Base-by-base conservation (phyloP, 495 filamentous ascomycete genomes). In the Mytilinidion resinicola region DNA sequence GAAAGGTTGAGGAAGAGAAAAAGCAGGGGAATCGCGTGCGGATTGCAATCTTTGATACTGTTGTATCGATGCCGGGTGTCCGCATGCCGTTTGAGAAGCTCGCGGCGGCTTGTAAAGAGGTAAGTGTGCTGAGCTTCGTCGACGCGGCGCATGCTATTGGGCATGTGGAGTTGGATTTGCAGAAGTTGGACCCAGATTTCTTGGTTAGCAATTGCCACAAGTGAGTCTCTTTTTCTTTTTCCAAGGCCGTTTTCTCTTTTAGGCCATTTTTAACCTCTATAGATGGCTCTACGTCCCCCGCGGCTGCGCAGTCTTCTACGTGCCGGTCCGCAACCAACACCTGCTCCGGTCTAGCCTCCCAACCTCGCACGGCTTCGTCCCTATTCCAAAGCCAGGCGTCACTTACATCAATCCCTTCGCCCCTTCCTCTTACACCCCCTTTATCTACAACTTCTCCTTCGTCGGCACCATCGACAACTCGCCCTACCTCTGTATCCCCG, bases 241-340 rank as follows among this genome's bases (percentile, higher is more conserved):
- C 19, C n/a, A n/a, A n/a, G n/a, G n/a, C 33, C 35, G 11, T 49
- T 9, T 61, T 36, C 17, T 25, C 42, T 35, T 41, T 19, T 35
- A 25, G 10, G 42, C 21, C 25, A 3, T 19, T 19, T 30, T 15
- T 21, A 30, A 55, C 53, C 46, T 47, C 10, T 53, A 3, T 51
- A 83, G 80, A 76, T 97, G 92, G 92, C 80, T 96, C 14, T 88
- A 83, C 64, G 82, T 83, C 10, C 92, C 91, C n/a, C 82, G 92
- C 42, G 84, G 83, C 25, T 88, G 83, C 63, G 89, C 90, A 1
- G 76, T 90, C 0, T 80, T 96, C 49, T 88, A 95, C 68, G 89
- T 95, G 1, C 84, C 88, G 0, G 53, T 72, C 9, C 77, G 82
- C 11, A 86, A 95, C 66, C 92, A 96, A 65, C 72, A 73, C 20